Evolutionary conservation across 1,284 basidiomycete species (phyloP).

Genomic region (Schizophyllum amplum): DNA sequence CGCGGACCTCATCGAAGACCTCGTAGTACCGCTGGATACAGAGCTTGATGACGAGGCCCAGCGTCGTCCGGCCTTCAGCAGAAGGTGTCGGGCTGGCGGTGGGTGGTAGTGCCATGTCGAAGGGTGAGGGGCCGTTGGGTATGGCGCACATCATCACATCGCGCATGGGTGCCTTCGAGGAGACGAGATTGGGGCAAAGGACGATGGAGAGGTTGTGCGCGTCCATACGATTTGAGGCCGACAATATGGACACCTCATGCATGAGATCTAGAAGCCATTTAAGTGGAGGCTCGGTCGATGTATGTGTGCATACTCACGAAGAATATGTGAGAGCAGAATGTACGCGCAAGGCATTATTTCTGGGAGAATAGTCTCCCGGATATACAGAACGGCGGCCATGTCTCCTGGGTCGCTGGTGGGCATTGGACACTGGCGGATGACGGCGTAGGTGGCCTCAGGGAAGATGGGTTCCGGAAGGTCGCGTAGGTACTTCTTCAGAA

Average conservation of each 20-base stretch:
- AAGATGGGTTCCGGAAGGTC: constrained; percentile 74
- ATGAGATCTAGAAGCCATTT: constrained; percentile 47
- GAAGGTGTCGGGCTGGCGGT: constrained; percentile 18
- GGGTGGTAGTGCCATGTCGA: constrained; percentile 13
- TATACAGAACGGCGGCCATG: constrained; percentile 49
- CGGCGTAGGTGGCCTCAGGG: constrained; percentile 55
- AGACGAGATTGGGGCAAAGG: constrained; percentile 70
- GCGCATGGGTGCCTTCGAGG: constrained; percentile 46
- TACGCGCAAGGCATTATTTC: constrained; percentile 63
- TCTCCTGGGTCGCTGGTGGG: constrained; percentile 47
- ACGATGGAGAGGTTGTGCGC: constrained; percentile 77
- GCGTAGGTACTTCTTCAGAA: constrained; percentile 78
- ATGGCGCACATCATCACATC: constrained; percentile 68
- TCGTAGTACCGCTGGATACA: constrained; percentile 82
- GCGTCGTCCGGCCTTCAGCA: constrained; percentile 45
- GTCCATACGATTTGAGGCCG: constrained; percentile 69
- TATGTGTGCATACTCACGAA: constrained; percentile 45
- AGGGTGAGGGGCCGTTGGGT: constrained; percentile 34
- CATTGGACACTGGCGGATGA: constrained; percentile 60
- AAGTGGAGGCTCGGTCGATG: background rate
- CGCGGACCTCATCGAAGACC: constrained; percentile 70
- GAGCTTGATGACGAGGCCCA: constrained; percentile 65
- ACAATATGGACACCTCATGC: constrained; percentile 65
- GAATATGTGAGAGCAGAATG: constrained; percentile 61
- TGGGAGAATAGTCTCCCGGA: constrained; percentile 59